Evolutionary conservation across 768 basidiomycete species (phyloP).

Genomic region (Leucocoprinus leucothites): DNA sequence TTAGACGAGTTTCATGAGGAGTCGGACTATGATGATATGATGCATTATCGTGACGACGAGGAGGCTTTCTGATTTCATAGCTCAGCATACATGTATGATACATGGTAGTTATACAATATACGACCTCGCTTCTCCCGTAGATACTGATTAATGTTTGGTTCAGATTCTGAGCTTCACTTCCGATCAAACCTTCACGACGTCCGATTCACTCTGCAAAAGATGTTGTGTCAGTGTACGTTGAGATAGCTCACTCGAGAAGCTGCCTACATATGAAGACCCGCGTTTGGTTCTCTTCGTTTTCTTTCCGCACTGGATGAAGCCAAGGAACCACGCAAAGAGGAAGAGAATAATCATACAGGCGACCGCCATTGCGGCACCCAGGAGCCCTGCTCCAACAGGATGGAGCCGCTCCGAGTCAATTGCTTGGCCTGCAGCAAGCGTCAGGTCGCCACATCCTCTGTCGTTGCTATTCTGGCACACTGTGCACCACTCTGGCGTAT

Average conservation of each 20-base stretch:
- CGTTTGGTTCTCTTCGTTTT: neutral
- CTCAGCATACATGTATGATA: slow-evolving; percentile 2
- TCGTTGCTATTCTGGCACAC: slow-evolving; percentile 54
- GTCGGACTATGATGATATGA: slow-evolving; percentile 45
- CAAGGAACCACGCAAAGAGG: slow-evolving; percentile 36
- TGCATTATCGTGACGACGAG: slow-evolving; percentile 22
- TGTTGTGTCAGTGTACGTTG: no score
- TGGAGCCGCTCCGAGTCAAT: slow-evolving; percentile 23
- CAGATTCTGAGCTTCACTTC: neutral
- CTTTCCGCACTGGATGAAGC: slow-evolving; percentile 30
- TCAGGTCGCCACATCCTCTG: slow-evolving; percentile 53
- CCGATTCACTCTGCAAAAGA: neutral
- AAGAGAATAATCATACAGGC: slow-evolving; percentile 37
- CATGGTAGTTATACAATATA: slow-evolving; percentile 3
- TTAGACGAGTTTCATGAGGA: slow-evolving; percentile 58
- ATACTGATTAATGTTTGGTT: neutral
- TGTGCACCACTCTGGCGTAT: slow-evolving; percentile 55
- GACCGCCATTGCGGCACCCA: slow-evolving; percentile 57
- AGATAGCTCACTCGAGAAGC: neutral
- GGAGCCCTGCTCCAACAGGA: slow-evolving; percentile 61
- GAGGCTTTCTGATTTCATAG: slow-evolving; percentile 17
- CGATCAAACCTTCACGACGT: neutral
- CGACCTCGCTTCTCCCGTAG: no score
- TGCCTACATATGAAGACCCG: slow-evolving; percentile 1
- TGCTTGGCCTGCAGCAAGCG: slow-evolving; percentile 30